A percentile compares a stretch with the other conserved stretches of the same genome.
Conservation (phyloP, 164 flowering plant genomes). For the Protea cynaroides region DNA sequence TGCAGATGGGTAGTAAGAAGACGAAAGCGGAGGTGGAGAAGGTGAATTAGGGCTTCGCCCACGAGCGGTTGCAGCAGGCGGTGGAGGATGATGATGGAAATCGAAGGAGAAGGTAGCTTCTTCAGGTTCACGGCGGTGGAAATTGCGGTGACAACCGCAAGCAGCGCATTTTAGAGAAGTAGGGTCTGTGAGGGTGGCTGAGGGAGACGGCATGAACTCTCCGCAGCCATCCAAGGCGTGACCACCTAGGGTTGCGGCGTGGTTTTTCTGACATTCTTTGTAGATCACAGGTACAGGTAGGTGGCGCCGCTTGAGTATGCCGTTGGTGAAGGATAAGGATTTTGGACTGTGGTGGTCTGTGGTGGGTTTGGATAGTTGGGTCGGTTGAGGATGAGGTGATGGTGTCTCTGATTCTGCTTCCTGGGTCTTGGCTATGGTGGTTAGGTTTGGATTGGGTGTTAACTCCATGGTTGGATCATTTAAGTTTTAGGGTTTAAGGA, state of each 20-base stretch:
- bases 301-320: constrained; percentile 30
- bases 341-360: constrained; percentile 18
- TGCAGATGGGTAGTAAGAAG: constrained; percentile 33
- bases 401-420: constrained; percentile 17
- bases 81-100: constrained; percentile 11
- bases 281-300: constrained; percentile 31
- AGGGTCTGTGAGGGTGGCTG: constrained; percentile 30
- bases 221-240: constrained; percentile 62
- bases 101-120: constrained; percentile 3
- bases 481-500: constrained; percentile 2
- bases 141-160: constrained; percentile 66
- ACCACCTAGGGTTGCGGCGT: constrained; percentile 47
- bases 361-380: constrained; percentile 8
- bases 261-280: constrained; percentile 54
- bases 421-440: background rate
- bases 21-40: constrained; percentile 33
- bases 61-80: constrained; percentile 18
- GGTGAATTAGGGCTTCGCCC: constrained; percentile 21
- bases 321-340: constrained; percentile 36
- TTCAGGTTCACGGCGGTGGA: constrained; percentile 48
- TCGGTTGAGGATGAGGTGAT: constrained; percentile 2
- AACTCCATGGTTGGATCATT: constrained; percentile 20
- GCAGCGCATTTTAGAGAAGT: constrained; percentile 52
- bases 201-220: constrained; percentile 49
- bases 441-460: constrained; percentile 11